Percentiles rank a stretch among this genome's conserved stretches.
Conservation (phyloP, 306 rosid genomes). For the Cucurbita argyrosperma region DNA sequence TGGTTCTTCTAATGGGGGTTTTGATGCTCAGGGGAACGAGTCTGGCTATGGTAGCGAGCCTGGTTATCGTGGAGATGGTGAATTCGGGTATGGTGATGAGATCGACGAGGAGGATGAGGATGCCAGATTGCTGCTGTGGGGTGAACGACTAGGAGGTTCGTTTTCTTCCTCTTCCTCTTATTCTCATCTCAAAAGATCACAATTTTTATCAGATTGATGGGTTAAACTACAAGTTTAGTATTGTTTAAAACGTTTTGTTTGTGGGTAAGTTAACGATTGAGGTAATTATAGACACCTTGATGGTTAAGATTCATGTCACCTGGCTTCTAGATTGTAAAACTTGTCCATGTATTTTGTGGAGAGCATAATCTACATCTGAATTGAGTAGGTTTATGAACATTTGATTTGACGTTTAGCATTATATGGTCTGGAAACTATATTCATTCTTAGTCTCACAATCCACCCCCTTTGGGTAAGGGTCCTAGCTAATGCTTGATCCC, state of each 20-base stretch:
- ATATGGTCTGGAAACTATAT: background rate
- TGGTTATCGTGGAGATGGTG: slow-evolving; percentile 98
- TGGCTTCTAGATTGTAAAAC: background rate
- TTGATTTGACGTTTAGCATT: background rate
- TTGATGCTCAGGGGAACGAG: slow-evolving; percentile 64
- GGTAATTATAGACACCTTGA: background rate
- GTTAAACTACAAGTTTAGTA: too few relatives aligned
- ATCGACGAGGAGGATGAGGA: slow-evolving; percentile 93
- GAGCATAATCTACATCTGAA: background rate
- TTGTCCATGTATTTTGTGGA: background rate
- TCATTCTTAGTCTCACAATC: background rate
- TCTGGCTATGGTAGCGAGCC: slow-evolving; percentile 98
- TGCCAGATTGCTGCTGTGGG: slow-evolving; percentile 62
- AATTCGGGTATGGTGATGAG: slow-evolving; percentile 92
- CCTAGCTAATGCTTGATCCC: too few relatives aligned
- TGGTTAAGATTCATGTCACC: background rate
- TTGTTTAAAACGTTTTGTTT: background rate
- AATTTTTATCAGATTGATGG: too few relatives aligned
- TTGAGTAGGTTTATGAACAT: background rate
- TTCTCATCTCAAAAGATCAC: too few relatives aligned
- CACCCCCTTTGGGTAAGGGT: too few relatives aligned
- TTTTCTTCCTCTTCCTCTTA: background rate
- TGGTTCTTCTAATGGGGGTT: slow-evolving; percentile 44
- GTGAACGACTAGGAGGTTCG: slow-evolving; percentile 51
- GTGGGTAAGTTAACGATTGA: background rate